phyloP scores from a whole-genome alignment of 163 green algal genomes.

The Scenedesmus sp. region DNA sequence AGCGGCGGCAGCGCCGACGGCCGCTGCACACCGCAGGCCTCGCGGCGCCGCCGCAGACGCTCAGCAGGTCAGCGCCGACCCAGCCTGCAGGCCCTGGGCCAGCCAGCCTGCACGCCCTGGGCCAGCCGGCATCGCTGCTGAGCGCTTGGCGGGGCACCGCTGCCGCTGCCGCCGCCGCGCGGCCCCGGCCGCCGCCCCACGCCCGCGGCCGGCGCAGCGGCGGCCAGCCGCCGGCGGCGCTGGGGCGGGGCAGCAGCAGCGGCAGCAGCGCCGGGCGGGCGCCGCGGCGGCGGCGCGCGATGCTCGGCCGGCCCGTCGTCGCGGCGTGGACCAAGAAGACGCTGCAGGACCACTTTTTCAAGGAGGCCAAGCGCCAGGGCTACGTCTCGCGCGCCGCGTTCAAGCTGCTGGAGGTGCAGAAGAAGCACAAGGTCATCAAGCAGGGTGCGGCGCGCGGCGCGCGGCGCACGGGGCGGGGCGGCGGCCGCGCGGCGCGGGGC shows the following conservation, averaged over 20 bases:
- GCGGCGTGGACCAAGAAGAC: conserved; percentile 44
- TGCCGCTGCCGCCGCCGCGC: too few species aligned
- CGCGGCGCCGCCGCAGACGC: too few species aligned
- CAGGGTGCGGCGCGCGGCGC: conserved; percentile 59
- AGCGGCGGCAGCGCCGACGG: too few species aligned
- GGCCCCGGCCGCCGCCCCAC: too few species aligned
- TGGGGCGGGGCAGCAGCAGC: neutral
- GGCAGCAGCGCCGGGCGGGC: conserved; percentile 1
- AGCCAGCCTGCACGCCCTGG: too few species aligned
- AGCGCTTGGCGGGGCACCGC: too few species aligned
- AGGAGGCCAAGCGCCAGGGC: conserved; percentile 74
- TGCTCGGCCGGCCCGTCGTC: conserved; percentile 7
- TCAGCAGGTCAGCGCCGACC: neutral
- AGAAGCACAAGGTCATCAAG: conserved; percentile 85
- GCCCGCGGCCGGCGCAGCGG: too few species aligned
- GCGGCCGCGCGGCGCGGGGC: neutral
- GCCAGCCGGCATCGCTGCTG: too few species aligned
- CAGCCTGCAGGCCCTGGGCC: too few species aligned
- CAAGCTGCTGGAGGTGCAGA: conserved; percentile 90
- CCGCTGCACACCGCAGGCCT: too few species aligned
- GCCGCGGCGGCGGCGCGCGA: neutral
- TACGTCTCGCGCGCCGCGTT: conserved; percentile 82
- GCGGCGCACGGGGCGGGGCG: neutral
- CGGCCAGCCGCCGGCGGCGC: too few species aligned
- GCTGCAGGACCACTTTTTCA: conserved; percentile 67